These are phyloP conservation scores for Talaromyces thailandensis DNA, from an alignment of 495 filamentous ascomycete species.

Conservation along the genomic window DNA sequence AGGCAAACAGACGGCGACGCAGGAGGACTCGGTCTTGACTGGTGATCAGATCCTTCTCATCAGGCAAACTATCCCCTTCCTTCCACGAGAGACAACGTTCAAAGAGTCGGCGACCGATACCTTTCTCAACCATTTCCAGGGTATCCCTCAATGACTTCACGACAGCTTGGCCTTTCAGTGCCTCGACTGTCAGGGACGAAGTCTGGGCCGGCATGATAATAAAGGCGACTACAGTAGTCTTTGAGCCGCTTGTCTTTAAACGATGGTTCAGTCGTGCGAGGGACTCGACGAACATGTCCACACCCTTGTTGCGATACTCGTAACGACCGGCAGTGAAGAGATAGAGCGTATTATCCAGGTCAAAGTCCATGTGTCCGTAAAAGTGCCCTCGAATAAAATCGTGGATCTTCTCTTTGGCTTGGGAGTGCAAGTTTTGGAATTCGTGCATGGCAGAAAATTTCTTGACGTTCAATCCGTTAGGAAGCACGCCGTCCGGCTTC, in stretches of 20 bases:
- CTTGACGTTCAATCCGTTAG: conserved; percentile 95
- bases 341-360: conserved; percentile 94
- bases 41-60: conserved; percentile 89
- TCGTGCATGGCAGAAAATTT: conserved; percentile 98
- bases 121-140: conserved; percentile 77
- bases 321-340: conserved; percentile 96
- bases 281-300: conserved; percentile 98
- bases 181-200: conserved; percentile 90
- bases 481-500: conserved; percentile 92
- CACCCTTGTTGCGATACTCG: conserved; percentile 96
- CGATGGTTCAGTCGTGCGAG: conserved; percentile 89
- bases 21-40: conserved; percentile 89
- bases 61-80: conserved; percentile 84
- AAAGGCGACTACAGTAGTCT: conserved; percentile 95
- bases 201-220: conserved; percentile 99
- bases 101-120: conserved; percentile 88
- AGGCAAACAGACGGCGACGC: conserved; percentile 83
- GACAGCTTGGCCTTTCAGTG: conserved; percentile 91
- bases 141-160: conserved; percentile 94
- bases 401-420: conserved; percentile 93
- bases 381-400: conserved; percentile 98
- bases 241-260: conserved; percentile 75
- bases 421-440: conserved; percentile 96
- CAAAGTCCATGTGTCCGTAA: conserved; percentile 96
- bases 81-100: conserved; percentile 90